Percentiles rank a stretch among this genome's conserved stretches.
Evolutionary conservation across 306 rosid species (phyloP).

Genomic region (Cicer cuneatum): DNA sequence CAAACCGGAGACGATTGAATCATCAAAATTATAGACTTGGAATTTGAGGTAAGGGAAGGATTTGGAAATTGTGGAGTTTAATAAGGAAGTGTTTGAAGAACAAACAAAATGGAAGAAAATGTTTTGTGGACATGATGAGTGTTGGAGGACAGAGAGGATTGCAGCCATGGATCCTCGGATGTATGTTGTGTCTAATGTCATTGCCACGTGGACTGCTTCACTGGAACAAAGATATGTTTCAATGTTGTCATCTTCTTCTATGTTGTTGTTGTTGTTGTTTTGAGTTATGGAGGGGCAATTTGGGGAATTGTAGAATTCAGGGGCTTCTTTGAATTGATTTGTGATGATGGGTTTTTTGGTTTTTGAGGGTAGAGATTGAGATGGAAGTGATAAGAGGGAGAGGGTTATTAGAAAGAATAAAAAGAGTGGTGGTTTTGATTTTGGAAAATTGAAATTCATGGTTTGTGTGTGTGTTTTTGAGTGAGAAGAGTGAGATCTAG

Average conservation of each 20-base stretch:
- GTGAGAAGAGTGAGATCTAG: conserved; percentile 37
- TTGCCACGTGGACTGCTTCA: conserved; percentile 73
- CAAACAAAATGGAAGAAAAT: conserved; percentile 76
- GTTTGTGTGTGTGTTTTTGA: neutral
- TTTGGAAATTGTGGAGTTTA: conserved; percentile 59
- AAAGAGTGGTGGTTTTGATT: conserved; percentile 27
- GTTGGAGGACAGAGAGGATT: conserved; percentile 83
- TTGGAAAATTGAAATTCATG: conserved; percentile 41
- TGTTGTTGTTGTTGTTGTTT: neutral
- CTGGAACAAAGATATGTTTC: conserved; percentile 57
- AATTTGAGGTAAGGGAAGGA: conserved; percentile 88
- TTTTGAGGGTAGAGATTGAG: conserved; percentile 16
- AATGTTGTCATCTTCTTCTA: neutral
- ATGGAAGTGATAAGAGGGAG: conserved; percentile 25
- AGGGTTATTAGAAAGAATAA: conserved; percentile 7
- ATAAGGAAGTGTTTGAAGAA: conserved; percentile 58
- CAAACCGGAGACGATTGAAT: conserved; percentile 60
- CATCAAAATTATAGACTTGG: conserved; percentile 68
- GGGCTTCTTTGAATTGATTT: conserved; percentile 87
- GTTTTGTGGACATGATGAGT: conserved; percentile 87
- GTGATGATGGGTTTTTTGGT: neutral
- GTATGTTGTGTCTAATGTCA: conserved; percentile 91
- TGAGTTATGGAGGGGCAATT: conserved; percentile 55
- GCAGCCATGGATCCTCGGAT: conserved; percentile 97
- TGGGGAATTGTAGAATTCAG: conserved; percentile 90